Conservation (phyloP, 148 eudicot species). For the Vaccinium corymbosum region DNA sequence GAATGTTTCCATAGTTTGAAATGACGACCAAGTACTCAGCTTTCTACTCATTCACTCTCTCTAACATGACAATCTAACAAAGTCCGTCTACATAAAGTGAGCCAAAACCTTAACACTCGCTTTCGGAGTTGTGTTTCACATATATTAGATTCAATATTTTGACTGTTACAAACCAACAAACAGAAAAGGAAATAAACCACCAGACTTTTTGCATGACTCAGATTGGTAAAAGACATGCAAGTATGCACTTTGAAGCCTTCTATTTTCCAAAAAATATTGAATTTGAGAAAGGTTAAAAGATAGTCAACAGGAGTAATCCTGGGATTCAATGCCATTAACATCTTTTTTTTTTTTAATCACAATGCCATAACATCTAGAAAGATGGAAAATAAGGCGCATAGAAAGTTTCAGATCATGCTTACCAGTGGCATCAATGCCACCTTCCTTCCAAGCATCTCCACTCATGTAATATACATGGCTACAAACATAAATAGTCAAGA, state of each 20-base stretch:
- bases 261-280: background rate
- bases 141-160: background rate
- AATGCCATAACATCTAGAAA: background rate
- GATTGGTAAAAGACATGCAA: background rate
- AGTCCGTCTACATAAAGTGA: background rate
- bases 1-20: background rate
- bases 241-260: background rate
- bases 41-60: background rate
- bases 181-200: background rate
- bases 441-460: constrained; percentile 99
- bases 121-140: background rate
- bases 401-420: constrained; percentile 29
- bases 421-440: constrained; percentile 99
- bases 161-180: background rate
- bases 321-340: background rate
- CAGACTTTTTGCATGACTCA: background rate
- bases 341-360: background rate
- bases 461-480: constrained; percentile 99
- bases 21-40: background rate
- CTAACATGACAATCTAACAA: background rate
- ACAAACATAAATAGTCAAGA: constrained; percentile 28
- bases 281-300: background rate
- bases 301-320: background rate
- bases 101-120: background rate
- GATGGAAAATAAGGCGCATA: background rate